A percentile compares a stretch with the other conserved stretches of the same genome.
Conservation (phyloP, 1,139 yeast genomes). For the Geotrichum aggregatum region DNA sequence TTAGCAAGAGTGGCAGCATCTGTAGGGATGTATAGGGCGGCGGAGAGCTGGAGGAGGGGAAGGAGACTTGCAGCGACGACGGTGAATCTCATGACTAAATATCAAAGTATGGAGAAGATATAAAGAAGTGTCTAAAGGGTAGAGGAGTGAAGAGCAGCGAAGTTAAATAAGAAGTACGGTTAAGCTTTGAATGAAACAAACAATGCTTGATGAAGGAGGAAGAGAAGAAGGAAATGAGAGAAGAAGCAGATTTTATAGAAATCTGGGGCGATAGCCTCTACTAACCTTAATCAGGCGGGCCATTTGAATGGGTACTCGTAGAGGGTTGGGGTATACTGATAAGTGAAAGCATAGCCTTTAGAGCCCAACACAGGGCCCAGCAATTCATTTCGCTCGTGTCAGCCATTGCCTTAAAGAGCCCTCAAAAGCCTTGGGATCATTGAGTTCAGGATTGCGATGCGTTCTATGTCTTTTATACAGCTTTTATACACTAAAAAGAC, state of each 20-base stretch:
- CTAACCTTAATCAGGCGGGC: too few relatives aligned
- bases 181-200: conserved; percentile 4
- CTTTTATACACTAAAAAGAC: too few relatives aligned
- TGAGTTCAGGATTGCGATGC: too few relatives aligned
- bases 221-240: conserved; percentile 2
- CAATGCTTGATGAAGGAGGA: conserved; percentile 1
- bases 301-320: too few relatives aligned
- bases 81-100: conserved; percentile 35
- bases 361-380: too few relatives aligned
- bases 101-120: background rate
- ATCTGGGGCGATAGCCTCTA: background rate
- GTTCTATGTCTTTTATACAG: too few relatives aligned
- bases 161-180: background rate
- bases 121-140: background rate
- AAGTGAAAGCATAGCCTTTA: too few relatives aligned
- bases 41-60: conserved; percentile 49
- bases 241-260: background rate
- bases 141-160: background rate
- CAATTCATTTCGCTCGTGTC: too few relatives aligned
- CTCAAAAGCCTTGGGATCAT: too few relatives aligned
- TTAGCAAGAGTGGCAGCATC: conserved; percentile 14
- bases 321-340: background rate
- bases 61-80: conserved; percentile 44
- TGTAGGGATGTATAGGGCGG: conserved; percentile 60
- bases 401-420: too few relatives aligned